These are phyloP conservation scores for Stagonosporopsis vannaccii DNA, from an alignment of 2,329 filamentous ascomycete species.

Conservation along the genomic window DNA sequence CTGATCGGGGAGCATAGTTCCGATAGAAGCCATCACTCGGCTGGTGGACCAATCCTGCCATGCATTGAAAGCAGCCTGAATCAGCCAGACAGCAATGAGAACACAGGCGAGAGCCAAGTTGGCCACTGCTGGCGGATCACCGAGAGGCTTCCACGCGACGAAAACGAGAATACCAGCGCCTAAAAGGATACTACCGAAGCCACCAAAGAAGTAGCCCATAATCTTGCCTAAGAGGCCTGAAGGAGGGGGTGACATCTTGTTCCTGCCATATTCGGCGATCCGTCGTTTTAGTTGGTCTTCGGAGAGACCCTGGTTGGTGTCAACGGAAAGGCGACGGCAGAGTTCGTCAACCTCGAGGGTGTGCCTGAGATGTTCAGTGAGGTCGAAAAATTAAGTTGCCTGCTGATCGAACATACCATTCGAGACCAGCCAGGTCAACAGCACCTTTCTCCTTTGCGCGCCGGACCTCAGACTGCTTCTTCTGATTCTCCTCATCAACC, in stretches of 20 bases:
- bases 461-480: conserved; percentile 38
- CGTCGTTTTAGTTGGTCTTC: conserved; percentile 63
- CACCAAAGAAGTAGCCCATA: conserved; percentile 76
- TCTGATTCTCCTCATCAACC: conserved; percentile 46
- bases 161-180: conserved; percentile 75
- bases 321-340: conserved; percentile 65
- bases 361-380: conserved; percentile 55
- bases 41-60: conserved; percentile 76
- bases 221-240: conserved; percentile 66
- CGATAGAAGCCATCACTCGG: conserved; percentile 80
- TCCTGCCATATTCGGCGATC: conserved; percentile 68
- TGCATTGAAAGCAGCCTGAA: conserved; percentile 65
- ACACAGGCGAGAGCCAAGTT: conserved; percentile 79
- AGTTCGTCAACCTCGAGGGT: conserved; percentile 65
- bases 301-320: conserved; percentile 66
- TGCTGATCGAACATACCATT: conserved; percentile 54
- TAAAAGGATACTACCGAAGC: conserved; percentile 76
- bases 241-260: conserved; percentile 70
- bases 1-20: conserved; percentile 78
- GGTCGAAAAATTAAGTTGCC: too few relatives aligned
- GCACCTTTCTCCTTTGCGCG: conserved; percentile 45
- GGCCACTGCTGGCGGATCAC: conserved; percentile 72
- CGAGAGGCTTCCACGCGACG: conserved; percentile 77
- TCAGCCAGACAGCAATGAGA: conserved; percentile 71
- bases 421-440: conserved; percentile 60